Percentiles rank a stretch among this genome's conserved stretches.
These are phyloP conservation scores for Corniculantispora saksenae DNA, from an alignment of 2,329 filamentous ascomycete species.

Conservation along the genomic window DNA sequence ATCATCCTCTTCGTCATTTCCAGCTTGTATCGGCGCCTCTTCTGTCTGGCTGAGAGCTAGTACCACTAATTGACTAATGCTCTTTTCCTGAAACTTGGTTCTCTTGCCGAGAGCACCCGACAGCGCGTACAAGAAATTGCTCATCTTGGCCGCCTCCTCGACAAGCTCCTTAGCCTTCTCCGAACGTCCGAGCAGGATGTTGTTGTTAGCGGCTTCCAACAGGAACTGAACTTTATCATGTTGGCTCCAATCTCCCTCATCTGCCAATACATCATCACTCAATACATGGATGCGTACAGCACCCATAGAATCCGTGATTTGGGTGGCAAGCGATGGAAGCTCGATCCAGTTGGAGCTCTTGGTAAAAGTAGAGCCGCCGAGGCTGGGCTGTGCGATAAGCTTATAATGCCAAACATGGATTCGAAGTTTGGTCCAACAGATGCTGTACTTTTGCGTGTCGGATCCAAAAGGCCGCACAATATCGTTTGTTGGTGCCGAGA, in stretches of 20 bases:
- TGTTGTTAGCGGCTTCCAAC: conserved; percentile 79
- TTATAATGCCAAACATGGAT: conserved; percentile 70
- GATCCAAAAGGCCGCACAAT: conserved; percentile 27
- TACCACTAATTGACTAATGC: conserved; percentile 86
- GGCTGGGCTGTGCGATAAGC: conserved; percentile 57
- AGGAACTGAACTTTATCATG: conserved; percentile 69
- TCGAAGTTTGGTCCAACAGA: conserved; percentile 67
- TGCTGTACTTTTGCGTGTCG: conserved; percentile 42
- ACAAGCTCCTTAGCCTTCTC: conserved; percentile 72
- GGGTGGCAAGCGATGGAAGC: conserved; percentile 55
- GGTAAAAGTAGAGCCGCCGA: conserved; percentile 57
- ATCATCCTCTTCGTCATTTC: conserved; percentile 26
- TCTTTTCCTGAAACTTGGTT: conserved; percentile 77
- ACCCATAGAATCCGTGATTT: conserved; percentile 45
- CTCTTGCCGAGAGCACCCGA: conserved; percentile 86
- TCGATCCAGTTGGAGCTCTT: conserved; percentile 61
- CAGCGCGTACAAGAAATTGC: conserved; percentile 77
- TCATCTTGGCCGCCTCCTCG: conserved; percentile 63
- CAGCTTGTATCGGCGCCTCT: conserved; percentile 20
- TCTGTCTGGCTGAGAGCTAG: conserved; percentile 72
- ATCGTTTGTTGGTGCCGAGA: conserved; percentile 26
- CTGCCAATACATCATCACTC: conserved; percentile 39
- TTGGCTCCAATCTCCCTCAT: conserved; percentile 38
- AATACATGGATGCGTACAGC: conserved; percentile 43
- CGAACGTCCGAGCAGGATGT: conserved; percentile 82